Evolutionary conservation across 75 land plant genomes (phyloP), one percentile per base, ranked within the genome.

Genomic region (Adiantum capillusveneris): DNA sequence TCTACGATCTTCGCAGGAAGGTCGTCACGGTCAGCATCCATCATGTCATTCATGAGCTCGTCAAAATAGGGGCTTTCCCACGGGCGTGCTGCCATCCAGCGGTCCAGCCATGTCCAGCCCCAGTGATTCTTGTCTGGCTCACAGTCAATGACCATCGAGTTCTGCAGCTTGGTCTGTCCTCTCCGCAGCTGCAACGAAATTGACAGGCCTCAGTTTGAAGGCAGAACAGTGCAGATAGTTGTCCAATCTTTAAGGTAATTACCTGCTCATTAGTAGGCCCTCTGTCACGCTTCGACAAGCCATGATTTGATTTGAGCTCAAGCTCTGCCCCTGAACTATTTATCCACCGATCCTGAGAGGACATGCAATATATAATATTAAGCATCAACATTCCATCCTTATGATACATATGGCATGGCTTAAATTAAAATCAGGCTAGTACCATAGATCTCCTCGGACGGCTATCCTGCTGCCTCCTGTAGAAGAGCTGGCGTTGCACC

Each of bases 61-160:
- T 68, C 44, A 21, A 36, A 71, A 17, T 30, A 34, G 11, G 29
- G 55, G 48, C 68, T 75, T 66, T 91, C 94, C 93, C 93, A 91
- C 28, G 88, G 97, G 1, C 94, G 79, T 30, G 82, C 86, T 46
- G 94, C 81, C 66, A 85, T 78, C 94, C 94, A 88, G 0, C 86
- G 72, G 50, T 91, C 97, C 63, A 66, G 69, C 94, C 93, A 91
- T 72, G 86, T 91, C 97, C 97, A 91, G 50, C 94, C 93, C 96
- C 96, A 87, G 61, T 81, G 69, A 2, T 68, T 60, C 48, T 71
- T 71, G 70, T 71, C 74, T 17, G 74, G 62, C 37, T 71, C 74
- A 54, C 62, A 57, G 34, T 71, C 62, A 7, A 65, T 65, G 44
- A 58, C 26, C 69, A 34, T 59, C 13, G 49, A 17, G 17, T 17